Percentiles rank a stretch among this genome's conserved stretches.
Evolutionary conservation across 1,139 yeast species (phyloP).

Genomic region (Geotrichum fermentans): DNA sequence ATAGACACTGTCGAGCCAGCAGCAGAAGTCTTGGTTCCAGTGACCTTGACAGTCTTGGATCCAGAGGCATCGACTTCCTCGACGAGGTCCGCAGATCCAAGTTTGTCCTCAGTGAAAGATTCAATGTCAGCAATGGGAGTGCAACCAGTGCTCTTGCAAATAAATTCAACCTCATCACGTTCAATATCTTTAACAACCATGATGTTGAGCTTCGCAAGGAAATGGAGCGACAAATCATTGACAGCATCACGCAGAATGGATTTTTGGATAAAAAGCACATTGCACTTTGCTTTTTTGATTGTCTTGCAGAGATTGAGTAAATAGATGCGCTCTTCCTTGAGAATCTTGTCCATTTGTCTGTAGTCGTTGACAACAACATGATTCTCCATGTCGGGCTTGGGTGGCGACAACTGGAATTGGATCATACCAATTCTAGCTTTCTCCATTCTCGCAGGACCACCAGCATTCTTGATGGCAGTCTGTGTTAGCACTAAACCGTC

Average conservation of each 20-base stretch:
- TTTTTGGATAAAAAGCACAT: slow-evolving; percentile 87
- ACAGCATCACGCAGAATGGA: slow-evolving; percentile 96
- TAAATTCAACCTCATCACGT: slow-evolving; percentile 92
- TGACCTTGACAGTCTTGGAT: slow-evolving; percentile 81
- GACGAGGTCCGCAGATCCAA: slow-evolving; percentile 85
- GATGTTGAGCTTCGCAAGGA: slow-evolving; percentile 84
- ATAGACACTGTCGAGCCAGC: slow-evolving; percentile 74
- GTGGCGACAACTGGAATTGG: slow-evolving; percentile 96
- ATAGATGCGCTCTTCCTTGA: slow-evolving; percentile 96
- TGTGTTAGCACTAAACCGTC: slow-evolving; percentile 94
- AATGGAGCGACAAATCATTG: slow-evolving; percentile 91
- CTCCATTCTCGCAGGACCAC: slow-evolving; percentile 94
- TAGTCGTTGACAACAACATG: slow-evolving; percentile 95
- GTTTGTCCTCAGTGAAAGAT: slow-evolving; percentile 83
- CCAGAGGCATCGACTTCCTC: slow-evolving; percentile 93
- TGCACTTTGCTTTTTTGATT: slow-evolving; percentile 94
- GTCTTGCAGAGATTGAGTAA: slow-evolving; percentile 90
- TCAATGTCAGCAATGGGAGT: slow-evolving; percentile 96
- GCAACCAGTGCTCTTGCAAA: slow-evolving; percentile 87
- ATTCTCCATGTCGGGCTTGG: slow-evolving; percentile 98
- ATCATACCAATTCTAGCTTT: slow-evolving; percentile 88
- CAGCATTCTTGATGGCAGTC: slow-evolving; percentile 80
- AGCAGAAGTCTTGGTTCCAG: slow-evolving; percentile 69
- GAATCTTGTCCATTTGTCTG: slow-evolving; percentile 97
- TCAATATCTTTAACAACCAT: slow-evolving; percentile 94